Evolutionary conservation across 2,329 filamentous ascomycete genomes (phyloP).

Genomic region (Neofusicoccum sp.): DNA sequence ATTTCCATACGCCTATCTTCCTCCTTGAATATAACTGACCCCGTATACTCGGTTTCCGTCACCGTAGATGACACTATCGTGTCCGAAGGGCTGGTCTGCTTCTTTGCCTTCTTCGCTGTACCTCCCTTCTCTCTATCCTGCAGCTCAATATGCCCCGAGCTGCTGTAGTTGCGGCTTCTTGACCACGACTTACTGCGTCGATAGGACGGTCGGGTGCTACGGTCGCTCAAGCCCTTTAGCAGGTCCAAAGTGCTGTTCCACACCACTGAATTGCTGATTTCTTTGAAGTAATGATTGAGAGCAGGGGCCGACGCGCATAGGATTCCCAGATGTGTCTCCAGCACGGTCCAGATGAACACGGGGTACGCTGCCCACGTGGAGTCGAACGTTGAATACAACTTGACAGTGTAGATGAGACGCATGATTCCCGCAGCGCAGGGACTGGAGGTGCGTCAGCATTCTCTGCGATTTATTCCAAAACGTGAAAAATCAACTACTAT

Average conservation of each 20-base stretch:
- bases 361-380: constrained; percentile 41
- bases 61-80: neutral
- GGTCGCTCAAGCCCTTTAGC: neutral
- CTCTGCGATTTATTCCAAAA: neutral
- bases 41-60: neutral
- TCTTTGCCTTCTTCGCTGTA: neutral
- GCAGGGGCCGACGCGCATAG: constrained; percentile 45
- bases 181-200: neutral
- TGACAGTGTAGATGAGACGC: constrained; percentile 37
- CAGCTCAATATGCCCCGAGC: neutral
- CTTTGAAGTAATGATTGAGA: constrained; percentile 39
- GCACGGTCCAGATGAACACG: constrained; percentile 42
- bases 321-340: constrained; percentile 43
- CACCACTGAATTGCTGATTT: neutral
- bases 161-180: neutral
- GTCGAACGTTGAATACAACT: constrained; percentile 36
- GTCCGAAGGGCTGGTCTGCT: neutral
- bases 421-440: constrained; percentile 37
- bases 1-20: too few relatives aligned
- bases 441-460: constrained; percentile 18
- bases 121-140: neutral
- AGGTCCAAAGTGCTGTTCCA: neutral
- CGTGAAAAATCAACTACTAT: neutral
- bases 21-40: neutral
- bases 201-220: neutral